These are phyloP conservation scores for Hymenoscyphus linearis DNA, from an alignment of 2,329 filamentous ascomycete species.

Conservation along the genomic window DNA sequence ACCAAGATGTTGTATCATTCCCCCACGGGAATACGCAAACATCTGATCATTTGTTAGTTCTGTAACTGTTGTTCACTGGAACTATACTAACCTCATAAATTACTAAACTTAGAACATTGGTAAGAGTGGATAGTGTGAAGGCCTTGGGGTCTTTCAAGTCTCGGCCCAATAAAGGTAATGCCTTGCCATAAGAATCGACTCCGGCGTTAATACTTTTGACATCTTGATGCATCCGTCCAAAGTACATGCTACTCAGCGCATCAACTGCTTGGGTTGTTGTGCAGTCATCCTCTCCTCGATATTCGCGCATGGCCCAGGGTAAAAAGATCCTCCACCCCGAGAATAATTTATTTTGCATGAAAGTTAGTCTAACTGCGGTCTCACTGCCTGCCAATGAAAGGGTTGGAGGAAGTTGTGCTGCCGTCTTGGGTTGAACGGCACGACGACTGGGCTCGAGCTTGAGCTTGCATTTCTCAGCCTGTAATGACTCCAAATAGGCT, in stretches of 20 bases:
- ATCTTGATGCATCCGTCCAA: constrained; percentile 12
- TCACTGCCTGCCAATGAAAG: constrained; percentile 3
- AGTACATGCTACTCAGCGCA: constrained; percentile 15
- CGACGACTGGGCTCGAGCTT: constrained; percentile 5
- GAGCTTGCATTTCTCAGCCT: constrained; percentile 12
- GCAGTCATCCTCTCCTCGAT: constrained; percentile 10
- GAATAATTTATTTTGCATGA: constrained; percentile 12
- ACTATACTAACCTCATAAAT: constrained; percentile 14
- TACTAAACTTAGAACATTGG: constrained; percentile 12
- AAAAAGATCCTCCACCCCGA: constrained; percentile 10
- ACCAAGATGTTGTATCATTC: constrained; percentile 14
- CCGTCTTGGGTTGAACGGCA: background rate
- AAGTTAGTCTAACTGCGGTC: constrained; percentile 8
- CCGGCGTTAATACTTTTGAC: constrained; percentile 8
- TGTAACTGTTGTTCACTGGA: no score
- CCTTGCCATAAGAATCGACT: constrained; percentile 13
- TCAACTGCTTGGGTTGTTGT: constrained; percentile 16
- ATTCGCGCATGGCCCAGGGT: constrained; percentile 9
- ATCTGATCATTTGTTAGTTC: constrained; percentile 6
- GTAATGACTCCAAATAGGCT: constrained; percentile 16
- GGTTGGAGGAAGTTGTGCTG: background rate
- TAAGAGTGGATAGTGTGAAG: constrained; percentile 9
- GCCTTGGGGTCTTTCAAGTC: constrained; percentile 13
- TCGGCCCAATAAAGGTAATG: constrained; percentile 12
- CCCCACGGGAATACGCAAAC: constrained; percentile 10